Evolutionary conservation across 2,329 filamentous ascomycete species (phyloP), one percentile per base, ranked within the genome.

Genomic region (Cladosporium sp.): DNA sequence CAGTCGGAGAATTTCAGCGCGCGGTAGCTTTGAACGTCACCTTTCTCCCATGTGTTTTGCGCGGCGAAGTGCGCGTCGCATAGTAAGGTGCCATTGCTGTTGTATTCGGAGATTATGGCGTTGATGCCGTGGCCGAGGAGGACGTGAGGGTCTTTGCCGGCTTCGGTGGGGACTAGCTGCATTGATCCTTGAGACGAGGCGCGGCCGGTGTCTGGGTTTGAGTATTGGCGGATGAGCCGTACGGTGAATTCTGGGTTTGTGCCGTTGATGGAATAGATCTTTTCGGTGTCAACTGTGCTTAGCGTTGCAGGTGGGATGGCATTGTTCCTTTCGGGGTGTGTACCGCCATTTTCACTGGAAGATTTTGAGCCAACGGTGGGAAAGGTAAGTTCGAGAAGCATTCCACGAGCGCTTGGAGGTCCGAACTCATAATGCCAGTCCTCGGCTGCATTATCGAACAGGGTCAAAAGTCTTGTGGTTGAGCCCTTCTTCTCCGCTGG

Each of bases 41-140:
- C 69, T 64, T 60, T 56, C 64, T 61, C 57, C 55, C 55, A 62
- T 3, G 51, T 55, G 12, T 54, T 58, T 9, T 54, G 41, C 4
- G 60, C 53, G 47, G 51, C 69, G 59, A 78, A 70, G 57, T 76
- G 75, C 3, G 67, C 67, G 49, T 80, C 73, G 63, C 78, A 80
- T 9, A 82, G 63, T 4, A 75, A 60, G 3, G 69, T 62, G 7
- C 78, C 78, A 19, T 73, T 69, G 2, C 64, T 54, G 1, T 66
- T 66, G 54, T 73, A 58, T 45, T 73, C 70, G 1, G 70, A 69
- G 11, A 64, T 67, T 7, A 67, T 62, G 1, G 62, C 60, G 15
- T 62, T 58, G 32, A 68, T 58, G 3, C 79, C 78, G 73, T 77
- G 83, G 50, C 77, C 77, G 15, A 82, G 71, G 9, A 83, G 60